phyloP scores from a whole-genome alignment of 2,329 filamentous ascomycete genomes.

The Fusarium lyarnte region DNA sequence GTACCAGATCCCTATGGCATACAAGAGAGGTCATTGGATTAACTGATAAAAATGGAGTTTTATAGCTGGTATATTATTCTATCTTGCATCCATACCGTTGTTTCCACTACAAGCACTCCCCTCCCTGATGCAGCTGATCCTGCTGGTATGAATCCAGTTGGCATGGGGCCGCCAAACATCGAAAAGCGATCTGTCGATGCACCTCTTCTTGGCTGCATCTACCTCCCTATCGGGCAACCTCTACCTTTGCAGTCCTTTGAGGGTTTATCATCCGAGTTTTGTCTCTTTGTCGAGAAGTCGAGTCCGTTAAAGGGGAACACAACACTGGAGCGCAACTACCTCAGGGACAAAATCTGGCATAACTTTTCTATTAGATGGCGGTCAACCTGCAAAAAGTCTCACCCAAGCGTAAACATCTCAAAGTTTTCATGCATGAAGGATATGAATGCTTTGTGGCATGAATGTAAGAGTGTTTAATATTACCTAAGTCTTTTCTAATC shows the following conservation, averaged over 20 bases:
- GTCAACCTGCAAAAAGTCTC: not conserved
- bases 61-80: not conserved
- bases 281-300: not conserved
- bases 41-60: not conserved
- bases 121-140: not conserved
- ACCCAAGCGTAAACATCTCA: not conserved
- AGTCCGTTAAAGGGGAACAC: not conserved
- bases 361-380: not conserved
- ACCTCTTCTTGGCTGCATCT: not conserved
- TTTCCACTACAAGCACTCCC: not conserved
- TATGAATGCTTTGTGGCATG: not conserved
- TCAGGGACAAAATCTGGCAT: not conserved
- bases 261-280: not conserved
- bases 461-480: too few species aligned
- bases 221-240: not conserved
- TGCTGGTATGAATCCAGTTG: not conserved
- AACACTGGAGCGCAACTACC: not conserved
- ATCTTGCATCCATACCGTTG: not conserved
- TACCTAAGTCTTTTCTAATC: too few species aligned
- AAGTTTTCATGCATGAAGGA: not conserved
- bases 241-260: not conserved
- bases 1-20: not conserved
- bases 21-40: not conserved
- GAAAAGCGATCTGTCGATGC: not conserved
- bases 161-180: not conserved